Conservation (phyloP, 768 basidiomycete genomes). For the Lactarius tabidus region DNA sequence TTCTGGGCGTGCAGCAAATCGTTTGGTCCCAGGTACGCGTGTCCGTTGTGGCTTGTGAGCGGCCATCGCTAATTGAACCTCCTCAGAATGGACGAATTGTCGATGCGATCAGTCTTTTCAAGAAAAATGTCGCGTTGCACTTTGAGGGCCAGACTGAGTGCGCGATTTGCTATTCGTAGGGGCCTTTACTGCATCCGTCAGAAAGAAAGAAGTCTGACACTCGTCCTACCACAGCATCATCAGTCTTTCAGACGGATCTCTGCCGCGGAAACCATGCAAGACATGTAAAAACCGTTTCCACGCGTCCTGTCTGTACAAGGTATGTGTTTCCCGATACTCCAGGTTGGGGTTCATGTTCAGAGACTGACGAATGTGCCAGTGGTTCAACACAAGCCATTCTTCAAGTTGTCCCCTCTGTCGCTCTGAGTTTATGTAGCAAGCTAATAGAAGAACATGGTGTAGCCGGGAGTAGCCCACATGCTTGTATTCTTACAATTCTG, state of each 20-base stretch:
- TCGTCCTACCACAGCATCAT: slow-evolving; percentile 59
- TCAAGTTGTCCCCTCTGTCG: slow-evolving; percentile 90
- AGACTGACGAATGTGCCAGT: slow-evolving; percentile 41
- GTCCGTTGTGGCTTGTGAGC: neutral
- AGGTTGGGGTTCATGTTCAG: neutral
- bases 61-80: neutral
- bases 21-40: slow-evolving; percentile 76
- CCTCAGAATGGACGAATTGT: slow-evolving; percentile 81
- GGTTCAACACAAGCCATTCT: slow-evolving; percentile 87
- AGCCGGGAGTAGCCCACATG: neutral
- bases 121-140: slow-evolving; percentile 87
- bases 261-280: slow-evolving; percentile 88
- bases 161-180: slow-evolving; percentile 93
- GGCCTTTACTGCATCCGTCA: neutral
- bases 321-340: slow-evolving; percentile 29
- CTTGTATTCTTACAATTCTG: neutral
- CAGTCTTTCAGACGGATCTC: slow-evolving; percentile 78
- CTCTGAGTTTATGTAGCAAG: slow-evolving; percentile 62
- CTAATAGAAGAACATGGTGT: neutral
- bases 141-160: slow-evolving; percentile 97
- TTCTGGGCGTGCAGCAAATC: slow-evolving; percentile 86
- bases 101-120: slow-evolving; percentile 86
- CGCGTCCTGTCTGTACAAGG: slow-evolving; percentile 87
- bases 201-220: slow-evolving; percentile 1
- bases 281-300: slow-evolving; percentile 96